Conservation (phyloP, 805 yeast genomes). For the Jamesozyma jinghongensis region DNA sequence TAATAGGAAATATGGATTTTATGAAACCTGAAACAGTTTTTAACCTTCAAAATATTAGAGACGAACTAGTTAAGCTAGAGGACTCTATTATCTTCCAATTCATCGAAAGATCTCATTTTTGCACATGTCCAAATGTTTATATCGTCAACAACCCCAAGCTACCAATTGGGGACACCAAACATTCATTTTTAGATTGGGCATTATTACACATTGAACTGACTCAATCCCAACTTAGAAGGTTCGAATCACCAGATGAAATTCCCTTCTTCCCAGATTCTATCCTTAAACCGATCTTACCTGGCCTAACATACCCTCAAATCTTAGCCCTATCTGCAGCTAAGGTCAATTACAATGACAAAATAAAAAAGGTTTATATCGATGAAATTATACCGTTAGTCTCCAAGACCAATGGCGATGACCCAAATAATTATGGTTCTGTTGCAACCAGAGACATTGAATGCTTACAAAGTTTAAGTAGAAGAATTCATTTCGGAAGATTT, state of each 20-base stretch:
- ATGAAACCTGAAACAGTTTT: conserved; percentile 74
- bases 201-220: conserved; percentile 62
- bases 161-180: conserved; percentile 57
- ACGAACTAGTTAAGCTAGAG: conserved; percentile 83
- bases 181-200: conserved; percentile 83
- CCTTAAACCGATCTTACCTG: conserved; percentile 65
- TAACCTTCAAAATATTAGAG: conserved; percentile 72
- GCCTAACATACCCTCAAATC: conserved; percentile 66
- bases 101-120: conserved; percentile 89
- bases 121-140: conserved; percentile 67
- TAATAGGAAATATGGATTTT: conserved; percentile 56
- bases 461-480: conserved; percentile 77
- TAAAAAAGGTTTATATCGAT: conserved; percentile 57
- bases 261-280: conserved; percentile 74
- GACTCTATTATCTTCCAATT: conserved; percentile 89
- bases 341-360: conserved; percentile 64
- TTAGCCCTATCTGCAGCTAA: conserved; percentile 68
- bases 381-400: conserved; percentile 71
- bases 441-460: conserved; percentile 78
- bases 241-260: conserved; percentile 87
- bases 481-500: conserved; percentile 95
- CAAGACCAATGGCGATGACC: conserved; percentile 59
- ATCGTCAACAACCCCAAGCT: conserved; percentile 38
- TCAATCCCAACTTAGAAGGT: conserved; percentile 78
- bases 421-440: conserved; percentile 82